These are phyloP conservation scores for Vitis riparia DNA, from an alignment of 164 flowering plant species.

Conservation along the genomic window DNA sequence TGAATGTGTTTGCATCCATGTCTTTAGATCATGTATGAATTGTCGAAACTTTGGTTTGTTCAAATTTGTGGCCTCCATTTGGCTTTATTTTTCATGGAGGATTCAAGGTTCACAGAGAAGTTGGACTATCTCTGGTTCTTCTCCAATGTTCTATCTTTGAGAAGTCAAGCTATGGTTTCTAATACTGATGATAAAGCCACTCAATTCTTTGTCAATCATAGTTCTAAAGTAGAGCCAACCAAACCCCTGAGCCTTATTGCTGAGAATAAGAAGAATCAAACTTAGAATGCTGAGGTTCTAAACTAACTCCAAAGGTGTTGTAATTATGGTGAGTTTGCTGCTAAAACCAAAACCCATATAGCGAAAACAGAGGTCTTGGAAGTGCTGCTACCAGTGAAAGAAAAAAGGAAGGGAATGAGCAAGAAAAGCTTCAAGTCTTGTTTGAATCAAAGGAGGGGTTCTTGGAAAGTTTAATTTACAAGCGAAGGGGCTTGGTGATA, in stretches of 20 bases:
- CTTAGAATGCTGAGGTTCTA: neutral
- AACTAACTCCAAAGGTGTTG: constrained; percentile 3
- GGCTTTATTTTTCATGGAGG: constrained; percentile 27
- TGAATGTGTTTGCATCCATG: no score
- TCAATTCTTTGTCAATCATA: neutral
- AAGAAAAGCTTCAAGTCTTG: constrained; percentile 7
- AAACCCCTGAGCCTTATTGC: constrained; percentile 8
- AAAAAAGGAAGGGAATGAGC: constrained; percentile 7
- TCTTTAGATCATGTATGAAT: no score
- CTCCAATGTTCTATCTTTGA: constrained; percentile 19
- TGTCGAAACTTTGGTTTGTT: no score
- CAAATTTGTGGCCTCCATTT: neutral
- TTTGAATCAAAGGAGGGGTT: constrained; percentile 6
- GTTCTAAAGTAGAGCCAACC: constrained; percentile 9
- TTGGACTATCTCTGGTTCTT: constrained; percentile 47
- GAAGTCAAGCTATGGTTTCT: neutral
- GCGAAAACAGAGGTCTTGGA: neutral
- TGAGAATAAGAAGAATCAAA: constrained; percentile 5
- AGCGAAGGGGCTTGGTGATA: no score
- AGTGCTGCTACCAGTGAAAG: constrained; percentile 4
- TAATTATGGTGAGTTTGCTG: constrained; percentile 9
- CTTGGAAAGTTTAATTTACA: constrained; percentile 9
- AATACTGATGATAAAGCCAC: neutral
- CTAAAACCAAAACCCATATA: constrained; percentile 1
- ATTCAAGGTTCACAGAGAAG: constrained; percentile 21